Evolutionary conservation across 2,329 filamentous ascomycete species (phyloP).

Genomic region (Colletotrichum paranaense): DNA sequence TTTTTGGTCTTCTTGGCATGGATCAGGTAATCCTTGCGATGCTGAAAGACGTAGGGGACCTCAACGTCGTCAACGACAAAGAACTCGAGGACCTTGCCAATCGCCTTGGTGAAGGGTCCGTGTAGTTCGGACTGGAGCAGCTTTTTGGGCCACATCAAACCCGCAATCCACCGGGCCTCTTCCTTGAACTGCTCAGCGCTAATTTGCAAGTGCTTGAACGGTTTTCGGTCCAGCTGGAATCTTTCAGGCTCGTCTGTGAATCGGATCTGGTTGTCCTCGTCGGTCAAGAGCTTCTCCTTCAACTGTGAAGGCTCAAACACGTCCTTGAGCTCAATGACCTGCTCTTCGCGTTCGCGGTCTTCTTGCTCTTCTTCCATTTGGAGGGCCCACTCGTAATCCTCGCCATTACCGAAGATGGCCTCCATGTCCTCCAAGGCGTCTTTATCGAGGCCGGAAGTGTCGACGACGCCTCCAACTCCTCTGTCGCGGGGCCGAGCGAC

Average conservation of each 20-base stretch:
- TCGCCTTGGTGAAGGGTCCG: conserved; percentile 85
- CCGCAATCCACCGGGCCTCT: conserved; percentile 92
- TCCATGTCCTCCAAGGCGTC: conserved; percentile 96
- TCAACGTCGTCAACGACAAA: conserved; percentile 95
- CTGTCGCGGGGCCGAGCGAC: conserved; percentile 84
- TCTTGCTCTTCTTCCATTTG: conserved; percentile 90
- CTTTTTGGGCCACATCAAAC: conserved; percentile 90
- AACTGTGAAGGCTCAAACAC: conserved; percentile 98
- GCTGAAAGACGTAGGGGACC: conserved; percentile 97
- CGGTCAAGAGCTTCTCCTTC: conserved; percentile 92
- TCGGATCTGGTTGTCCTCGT: conserved; percentile 93
- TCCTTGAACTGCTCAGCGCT: conserved; percentile 88
- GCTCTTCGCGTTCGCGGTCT: conserved; percentile 80
- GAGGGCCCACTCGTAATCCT: conserved; percentile 95
- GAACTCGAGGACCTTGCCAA: conserved; percentile 93
- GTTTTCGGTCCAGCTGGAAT: conserved; percentile 90
- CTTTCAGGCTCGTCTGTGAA: conserved; percentile 91
- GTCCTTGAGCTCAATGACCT: conserved; percentile 92
- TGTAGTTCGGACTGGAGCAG: conserved; percentile 77
- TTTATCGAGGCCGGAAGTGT: conserved; percentile 88
- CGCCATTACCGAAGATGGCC: conserved; percentile 88
- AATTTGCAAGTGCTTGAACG: conserved; percentile 85
- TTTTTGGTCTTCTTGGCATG: conserved; percentile 80
- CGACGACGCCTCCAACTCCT: conserved; percentile 76
- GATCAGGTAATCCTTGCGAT: conserved; percentile 97